Base-by-base conservation (phyloP, 208 protist species). In the Strigomonas culicis region DNA sequence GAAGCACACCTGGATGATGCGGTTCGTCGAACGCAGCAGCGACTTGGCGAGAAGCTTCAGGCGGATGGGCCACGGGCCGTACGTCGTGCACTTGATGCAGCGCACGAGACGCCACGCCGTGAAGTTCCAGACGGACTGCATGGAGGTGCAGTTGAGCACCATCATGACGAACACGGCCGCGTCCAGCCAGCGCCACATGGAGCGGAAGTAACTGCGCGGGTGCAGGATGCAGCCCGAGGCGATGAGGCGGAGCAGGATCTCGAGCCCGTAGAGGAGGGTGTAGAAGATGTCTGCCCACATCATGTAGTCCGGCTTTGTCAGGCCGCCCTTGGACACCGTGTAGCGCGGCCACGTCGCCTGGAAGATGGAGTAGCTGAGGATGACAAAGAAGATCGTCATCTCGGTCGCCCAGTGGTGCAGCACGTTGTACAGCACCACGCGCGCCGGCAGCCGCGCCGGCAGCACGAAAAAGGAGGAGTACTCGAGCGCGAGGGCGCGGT, bases 131-230 rank as follows among this genome's bases (percentile, higher is more conserved):
- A 92, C 27, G 44, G 79, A 63, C 60, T 77, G 76, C 80, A 78
- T 87, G 63, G 69, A 74, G 59, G 84, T 90, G 67, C 89, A 95
- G 52, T 80, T 77, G 50, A 93, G 63, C 25, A 90, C 76, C 70
- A 84, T 82, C 51, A 95, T 70, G 34, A 93, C 66, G 47, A 97
- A 70, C 30, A 92, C 89, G n/a, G 82, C 88, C 44, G 80, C 83
- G 72, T 98, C 95, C 24, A 98, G 72, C 79, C 87, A 93, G 73
- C 90, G 88, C 92, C 93, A 98, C 51, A 80, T 77, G n/a, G 93
- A 92, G 41, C 90, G 88, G 24, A 97, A 75, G 67, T 90, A 97
- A 21, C 85, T 74, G 52, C 89, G 82, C 60, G 74, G 67, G 66
- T 96, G 85, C 51, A 88, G 52, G 44, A 95, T 59, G 59, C 86